A percentile compares a stretch with the other conserved stretches of the same genome.
phyloP scores from a whole-genome alignment of 345 rosid genomes.

The Isatis tinctoria region DNA sequence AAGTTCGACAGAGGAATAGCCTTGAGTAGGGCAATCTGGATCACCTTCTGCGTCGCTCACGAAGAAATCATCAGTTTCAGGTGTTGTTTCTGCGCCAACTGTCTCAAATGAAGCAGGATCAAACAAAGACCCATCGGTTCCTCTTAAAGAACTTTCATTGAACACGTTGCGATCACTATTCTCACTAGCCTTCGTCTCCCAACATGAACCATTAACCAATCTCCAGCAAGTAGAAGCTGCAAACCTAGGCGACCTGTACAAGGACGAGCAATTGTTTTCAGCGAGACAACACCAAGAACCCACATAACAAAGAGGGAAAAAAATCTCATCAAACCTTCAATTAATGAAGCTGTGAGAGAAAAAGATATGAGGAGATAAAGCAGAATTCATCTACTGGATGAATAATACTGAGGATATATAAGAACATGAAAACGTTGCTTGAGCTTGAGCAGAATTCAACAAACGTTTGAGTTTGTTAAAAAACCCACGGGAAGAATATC shows the following conservation, averaged over 20 bases:
- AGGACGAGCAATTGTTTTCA: constrained; percentile 15
- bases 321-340: constrained; percentile 25
- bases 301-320: neutral
- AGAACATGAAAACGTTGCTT: no score
- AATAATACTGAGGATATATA: neutral
- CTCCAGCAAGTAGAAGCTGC: constrained; percentile 35
- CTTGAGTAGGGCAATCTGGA: constrained; percentile 80
- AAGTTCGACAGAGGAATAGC: constrained; percentile 61
- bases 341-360: constrained; percentile 31
- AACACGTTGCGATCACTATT: constrained; percentile 40
- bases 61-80: constrained; percentile 70
- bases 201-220: constrained; percentile 28
- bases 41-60: constrained; percentile 93
- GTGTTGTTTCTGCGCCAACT: constrained; percentile 50
- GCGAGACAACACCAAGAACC: neutral
- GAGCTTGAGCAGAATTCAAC: no score
- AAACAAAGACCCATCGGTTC: constrained; percentile 33
- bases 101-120: constrained; percentile 44
- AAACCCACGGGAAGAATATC: no score
- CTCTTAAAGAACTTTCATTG: constrained; percentile 40
- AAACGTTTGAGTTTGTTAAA: no score
- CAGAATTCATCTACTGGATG: constrained; percentile 43
- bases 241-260: constrained; percentile 32
- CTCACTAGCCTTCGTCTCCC: constrained; percentile 36
- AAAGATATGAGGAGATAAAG: constrained; percentile 22